Evolutionary conservation across 1,284 basidiomycete species (phyloP).

Genomic region (Leucoagaricus sp.): DNA sequence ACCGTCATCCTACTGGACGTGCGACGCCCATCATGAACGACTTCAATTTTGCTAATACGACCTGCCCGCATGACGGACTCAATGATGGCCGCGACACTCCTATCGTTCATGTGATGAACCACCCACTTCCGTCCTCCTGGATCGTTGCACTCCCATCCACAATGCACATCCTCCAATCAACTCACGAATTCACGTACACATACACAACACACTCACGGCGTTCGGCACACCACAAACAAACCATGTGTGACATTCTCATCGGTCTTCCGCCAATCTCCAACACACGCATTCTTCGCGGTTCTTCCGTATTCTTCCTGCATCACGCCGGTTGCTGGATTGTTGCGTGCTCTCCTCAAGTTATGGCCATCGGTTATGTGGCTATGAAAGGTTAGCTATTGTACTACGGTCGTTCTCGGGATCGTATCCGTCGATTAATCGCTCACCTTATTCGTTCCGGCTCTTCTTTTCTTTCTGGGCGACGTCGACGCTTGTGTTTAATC

Average conservation of each 20-base stretch:
- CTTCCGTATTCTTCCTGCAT: constrained; percentile 5
- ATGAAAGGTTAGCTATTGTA: constrained; percentile 58
- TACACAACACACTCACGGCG: background rate
- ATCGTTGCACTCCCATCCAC: background rate
- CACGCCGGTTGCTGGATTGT: constrained; percentile 5
- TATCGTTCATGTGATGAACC: background rate
- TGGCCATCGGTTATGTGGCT: constrained; percentile 59
- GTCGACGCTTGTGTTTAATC: background rate
- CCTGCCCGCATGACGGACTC: background rate
- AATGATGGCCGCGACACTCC: background rate
- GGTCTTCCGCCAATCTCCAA: background rate
- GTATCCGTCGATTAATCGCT: constrained; percentile 10
- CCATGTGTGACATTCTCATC: constrained; percentile 1
- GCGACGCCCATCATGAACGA: background rate
- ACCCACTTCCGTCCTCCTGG: background rate
- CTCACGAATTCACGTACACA: background rate
- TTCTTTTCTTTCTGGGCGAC: constrained; percentile 2
- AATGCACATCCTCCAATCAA: background rate
- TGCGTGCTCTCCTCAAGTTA: constrained; percentile 41
- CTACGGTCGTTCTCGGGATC: constrained; percentile 2
- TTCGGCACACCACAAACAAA: background rate
- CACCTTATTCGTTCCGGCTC: background rate
- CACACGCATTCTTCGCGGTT: background rate
- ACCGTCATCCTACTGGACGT: constrained; percentile 5
- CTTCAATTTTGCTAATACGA: background rate